A percentile compares a stretch with the other conserved stretches of the same genome.
Evolutionary conservation across 345 rosid genomes (phyloP).

Genomic region (Murraya paniculata): DNA sequence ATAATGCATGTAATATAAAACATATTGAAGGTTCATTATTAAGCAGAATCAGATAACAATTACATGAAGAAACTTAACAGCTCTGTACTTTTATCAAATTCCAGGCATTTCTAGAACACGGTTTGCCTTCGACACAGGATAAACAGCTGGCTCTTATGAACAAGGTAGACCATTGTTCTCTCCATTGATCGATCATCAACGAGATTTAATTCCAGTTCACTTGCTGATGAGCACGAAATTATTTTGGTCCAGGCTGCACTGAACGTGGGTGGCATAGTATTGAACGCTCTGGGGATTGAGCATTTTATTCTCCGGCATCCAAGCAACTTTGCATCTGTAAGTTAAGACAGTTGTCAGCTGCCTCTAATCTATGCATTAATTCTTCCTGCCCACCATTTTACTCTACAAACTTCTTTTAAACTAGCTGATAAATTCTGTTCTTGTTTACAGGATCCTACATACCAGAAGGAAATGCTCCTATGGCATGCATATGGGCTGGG

Average conservation of each 20-base stretch:
- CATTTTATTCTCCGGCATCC: conserved; percentile 92
- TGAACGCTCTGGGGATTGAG: conserved; percentile 83
- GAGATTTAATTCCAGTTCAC: neutral
- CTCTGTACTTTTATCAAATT: conserved; percentile 3
- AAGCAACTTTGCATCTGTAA: conserved; percentile 57
- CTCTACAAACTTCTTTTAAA: neutral
- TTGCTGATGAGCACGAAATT: neutral
- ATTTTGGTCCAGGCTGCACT: conserved; percentile 54
- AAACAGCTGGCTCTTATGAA: conserved; percentile 75
- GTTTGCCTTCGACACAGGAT: conserved; percentile 80
- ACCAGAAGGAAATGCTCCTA: conserved; percentile 79
- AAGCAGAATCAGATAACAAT: conserved; percentile 8
- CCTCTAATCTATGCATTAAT: neutral
- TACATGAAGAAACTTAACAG: conserved; percentile 5
- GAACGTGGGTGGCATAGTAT: conserved; percentile 88
- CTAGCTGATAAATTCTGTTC: conserved; percentile 11
- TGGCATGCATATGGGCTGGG: conserved; percentile 79
- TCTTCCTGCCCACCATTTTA: too few relatives aligned
- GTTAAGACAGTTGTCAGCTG: conserved; percentile 11
- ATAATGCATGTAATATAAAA: conserved; percentile 87
- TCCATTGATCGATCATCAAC: neutral
- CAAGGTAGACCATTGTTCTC: conserved; percentile 43
- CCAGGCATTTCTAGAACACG: conserved; percentile 89
- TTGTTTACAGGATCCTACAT: conserved; percentile 45
- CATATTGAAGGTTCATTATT: conserved; percentile 17